phyloP scores from a whole-genome alignment of 495 filamentous ascomycete genomes.

The Darksidea phi region DNA sequence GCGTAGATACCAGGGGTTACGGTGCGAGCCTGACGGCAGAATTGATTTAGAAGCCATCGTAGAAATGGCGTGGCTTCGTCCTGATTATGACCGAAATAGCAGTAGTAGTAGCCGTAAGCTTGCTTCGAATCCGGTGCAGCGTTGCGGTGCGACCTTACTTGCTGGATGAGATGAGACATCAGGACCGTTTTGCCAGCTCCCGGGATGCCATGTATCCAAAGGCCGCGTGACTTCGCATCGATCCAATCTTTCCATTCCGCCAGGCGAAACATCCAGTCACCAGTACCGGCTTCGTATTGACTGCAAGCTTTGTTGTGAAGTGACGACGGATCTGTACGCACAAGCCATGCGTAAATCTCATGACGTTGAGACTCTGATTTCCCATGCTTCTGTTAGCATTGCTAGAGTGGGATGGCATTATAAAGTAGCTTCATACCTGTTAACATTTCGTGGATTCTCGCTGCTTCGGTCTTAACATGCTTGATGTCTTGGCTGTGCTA shows the following conservation, averaged over 20 bases:
- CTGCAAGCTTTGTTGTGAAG: slow-evolving; percentile 27
- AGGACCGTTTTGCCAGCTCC: slow-evolving; percentile 49
- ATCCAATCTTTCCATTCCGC: slow-evolving; percentile 35
- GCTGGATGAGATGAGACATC: slow-evolving; percentile 40
- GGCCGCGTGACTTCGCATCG: slow-evolving; percentile 14
- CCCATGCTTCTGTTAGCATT: not conserved
- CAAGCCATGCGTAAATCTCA: not conserved
- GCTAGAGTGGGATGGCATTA: not conserved
- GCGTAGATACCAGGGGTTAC: slow-evolving; percentile 17
- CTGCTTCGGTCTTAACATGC: not conserved
- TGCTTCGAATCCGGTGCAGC: not conserved
- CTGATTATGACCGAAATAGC: slow-evolving; percentile 41
- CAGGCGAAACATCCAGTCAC: slow-evolving; percentile 34
- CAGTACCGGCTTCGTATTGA: slow-evolving; percentile 24
- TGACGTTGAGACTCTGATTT: not conserved
- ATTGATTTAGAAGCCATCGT: slow-evolving; percentile 38
- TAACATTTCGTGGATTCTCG: not conserved
- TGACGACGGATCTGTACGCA: slow-evolving; percentile 7
- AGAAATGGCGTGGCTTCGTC: slow-evolving; percentile 29
- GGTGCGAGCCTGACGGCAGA: slow-evolving; percentile 38
- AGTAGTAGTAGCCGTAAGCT: slow-evolving; percentile 45
- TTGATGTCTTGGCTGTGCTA: not conserved
- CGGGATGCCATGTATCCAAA: slow-evolving; percentile 49
- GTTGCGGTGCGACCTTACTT: slow-evolving; percentile 28
- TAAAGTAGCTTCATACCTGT: not conserved